Base-by-base conservation (phyloP, 1,139 yeast species). In the Blastobotrys capitulatus region DNA sequence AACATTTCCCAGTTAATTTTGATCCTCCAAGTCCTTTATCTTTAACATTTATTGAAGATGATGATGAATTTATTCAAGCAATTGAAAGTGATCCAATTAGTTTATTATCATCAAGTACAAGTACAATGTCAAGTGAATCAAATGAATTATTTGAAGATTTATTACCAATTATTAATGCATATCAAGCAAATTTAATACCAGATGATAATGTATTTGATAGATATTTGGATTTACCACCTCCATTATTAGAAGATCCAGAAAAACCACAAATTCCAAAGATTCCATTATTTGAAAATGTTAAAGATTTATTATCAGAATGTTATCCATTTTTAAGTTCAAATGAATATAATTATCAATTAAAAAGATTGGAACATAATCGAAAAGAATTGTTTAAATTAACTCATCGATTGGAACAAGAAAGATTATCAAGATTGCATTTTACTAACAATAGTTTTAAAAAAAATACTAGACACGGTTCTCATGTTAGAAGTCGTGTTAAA, bases 241-340 rank as follows among this genome's bases (percentile, higher is more conserved):
- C 65, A 0, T 44, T 61, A 22, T 50, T 61, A 29, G 60, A 57
- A 1, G 65, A 61, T 48, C 63, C 63, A n/a, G 60, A 59, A 7
- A 50, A 50, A 38, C 64, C 65, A 7, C 58, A 58, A 38, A 54
- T 60, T 22, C 62, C 62, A 20, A 49, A 58, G 34, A 50, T 53
- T 2, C 64, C 64, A 1, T 59, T 60, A 27, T 56, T 59, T 39
- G 58, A 55, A 8, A 40, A 48, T 19, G 54, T 61, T 36, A 59
- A 59, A 34, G 59, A 55, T 32, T 49, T 60, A 45, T 55, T 61
- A 34, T 45, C 46, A 10, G 53, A 52, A 36, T 45, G 52, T 48
- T 61, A 61, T 48, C 61, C 60, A 1, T 52, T 50, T 10, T 47
- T 61, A 19, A 34, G 47, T 20, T 53, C 51, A 29, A 57, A 54